phyloP scores from a whole-genome alignment of 2,329 filamentous ascomycete genomes.

The Aureobasidium pullulans region DNA sequence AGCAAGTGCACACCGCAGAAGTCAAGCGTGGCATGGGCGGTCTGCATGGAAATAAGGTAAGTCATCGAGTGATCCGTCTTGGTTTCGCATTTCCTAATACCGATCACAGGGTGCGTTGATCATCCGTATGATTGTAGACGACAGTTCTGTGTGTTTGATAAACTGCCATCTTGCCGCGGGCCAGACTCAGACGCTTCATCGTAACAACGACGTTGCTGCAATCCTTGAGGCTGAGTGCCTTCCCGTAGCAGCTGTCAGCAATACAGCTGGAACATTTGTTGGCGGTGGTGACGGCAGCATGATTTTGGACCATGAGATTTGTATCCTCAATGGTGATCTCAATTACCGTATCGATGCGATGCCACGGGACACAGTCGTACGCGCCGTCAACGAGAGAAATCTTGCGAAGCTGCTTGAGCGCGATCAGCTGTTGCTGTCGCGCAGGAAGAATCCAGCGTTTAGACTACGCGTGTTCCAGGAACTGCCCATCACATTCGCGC shows the following conservation, averaged over 20 bases:
- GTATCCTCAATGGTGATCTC: slow-evolving; percentile 87
- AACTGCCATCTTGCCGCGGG: slow-evolving; percentile 97
- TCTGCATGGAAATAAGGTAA: slow-evolving; percentile 81
- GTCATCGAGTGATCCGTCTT: not conserved
- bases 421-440: slow-evolving; percentile 84
- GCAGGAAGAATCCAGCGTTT: slow-evolving; percentile 84
- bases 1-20: slow-evolving; percentile 69
- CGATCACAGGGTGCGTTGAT: slow-evolving; percentile 63
- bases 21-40: slow-evolving; percentile 96
- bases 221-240: slow-evolving; percentile 77
- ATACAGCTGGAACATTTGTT: slow-evolving; percentile 67
- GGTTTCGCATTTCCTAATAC: not conserved
- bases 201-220: slow-evolving; percentile 84
- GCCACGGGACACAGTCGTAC: slow-evolving; percentile 85
- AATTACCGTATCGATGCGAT: slow-evolving; percentile 99
- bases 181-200: slow-evolving; percentile 79
- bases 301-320: slow-evolving; percentile 97
- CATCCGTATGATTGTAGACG: slow-evolving; percentile 86
- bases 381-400: slow-evolving; percentile 73
- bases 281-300: slow-evolving; percentile 92
- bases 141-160: slow-evolving; percentile 90
- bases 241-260: slow-evolving; percentile 55
- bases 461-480: slow-evolving; percentile 86
- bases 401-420: slow-evolving; percentile 80
- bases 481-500: slow-evolving; percentile 80